Percentiles rank a stretch among this genome's conserved stretches.
Evolutionary conservation across 202 grass and related monocot species (phyloP).

Genomic region (Zizania palustris): DNA sequence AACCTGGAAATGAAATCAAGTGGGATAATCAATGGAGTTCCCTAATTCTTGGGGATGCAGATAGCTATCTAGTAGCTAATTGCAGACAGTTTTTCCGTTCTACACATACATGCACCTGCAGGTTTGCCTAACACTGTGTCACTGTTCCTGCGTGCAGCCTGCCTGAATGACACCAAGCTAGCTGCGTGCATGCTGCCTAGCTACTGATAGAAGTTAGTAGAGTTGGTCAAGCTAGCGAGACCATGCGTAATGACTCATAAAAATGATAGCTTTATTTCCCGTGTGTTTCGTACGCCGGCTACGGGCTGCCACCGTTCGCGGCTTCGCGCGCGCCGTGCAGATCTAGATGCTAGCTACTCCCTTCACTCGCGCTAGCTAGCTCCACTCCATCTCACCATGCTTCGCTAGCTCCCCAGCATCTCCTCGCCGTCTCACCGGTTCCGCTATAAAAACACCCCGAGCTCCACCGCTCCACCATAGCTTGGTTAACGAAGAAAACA

Average conservation of each 20-base stretch:
- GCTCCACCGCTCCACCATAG: neutral
- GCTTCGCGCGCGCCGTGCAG: slow-evolving; percentile 12
- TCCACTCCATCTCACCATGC: neutral
- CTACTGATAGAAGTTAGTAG: neutral
- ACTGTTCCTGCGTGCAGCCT: too few species aligned
- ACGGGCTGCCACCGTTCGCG: slow-evolving; percentile 36
- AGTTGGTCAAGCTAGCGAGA: neutral
- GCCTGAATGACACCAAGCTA: too few species aligned
- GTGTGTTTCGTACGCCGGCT: neutral
- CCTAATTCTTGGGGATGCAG: too few species aligned
- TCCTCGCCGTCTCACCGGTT: neutral
- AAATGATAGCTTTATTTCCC: neutral
- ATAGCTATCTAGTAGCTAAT: too few species aligned
- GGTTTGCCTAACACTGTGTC: too few species aligned
- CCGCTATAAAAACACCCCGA: neutral
- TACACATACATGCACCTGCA: too few species aligned
- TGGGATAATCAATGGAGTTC: neutral
- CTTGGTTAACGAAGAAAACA: neutral
- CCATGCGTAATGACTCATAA: neutral
- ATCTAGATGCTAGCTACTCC: slow-evolving; percentile 53
- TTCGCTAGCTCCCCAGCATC: too few species aligned
- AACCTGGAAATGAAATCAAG: slow-evolving; percentile 22
- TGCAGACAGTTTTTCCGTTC: too few species aligned
- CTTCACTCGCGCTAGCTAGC: neutral
- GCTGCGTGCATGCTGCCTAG: too few species aligned